Percentiles rank a stretch among this genome's conserved stretches.
These are phyloP conservation scores for Alloteropsis semialata DNA, from an alignment of 176 grass and related monocot genomes.

Conservation along the genomic window DNA sequence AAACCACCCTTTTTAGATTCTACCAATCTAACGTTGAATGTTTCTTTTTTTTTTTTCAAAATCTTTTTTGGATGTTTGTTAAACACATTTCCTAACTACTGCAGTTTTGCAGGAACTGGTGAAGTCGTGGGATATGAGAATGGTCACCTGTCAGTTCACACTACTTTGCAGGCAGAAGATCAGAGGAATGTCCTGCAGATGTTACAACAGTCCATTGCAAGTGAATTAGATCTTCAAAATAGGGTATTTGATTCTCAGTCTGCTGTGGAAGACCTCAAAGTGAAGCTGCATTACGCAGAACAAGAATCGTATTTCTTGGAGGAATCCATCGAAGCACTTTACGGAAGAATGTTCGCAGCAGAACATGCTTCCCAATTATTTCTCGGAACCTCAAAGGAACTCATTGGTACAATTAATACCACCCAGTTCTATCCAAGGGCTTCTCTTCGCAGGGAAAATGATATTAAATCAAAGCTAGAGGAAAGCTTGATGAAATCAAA, in stretches of 20 bases:
- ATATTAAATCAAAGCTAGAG: slow-evolving; percentile 23
- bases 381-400: slow-evolving; percentile 58
- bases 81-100: not conserved
- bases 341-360: slow-evolving; percentile 52
- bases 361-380: slow-evolving; percentile 61
- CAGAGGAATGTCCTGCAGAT: slow-evolving; percentile 61
- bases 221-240: slow-evolving; percentile 58
- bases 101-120: slow-evolving; percentile 30
- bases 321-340: slow-evolving; percentile 49
- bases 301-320: slow-evolving; percentile 52
- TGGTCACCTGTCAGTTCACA: slow-evolving; percentile 34
- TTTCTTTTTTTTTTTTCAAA: too few relatives aligned
- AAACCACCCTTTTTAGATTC: not conserved
- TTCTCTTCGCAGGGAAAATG: slow-evolving; percentile 21
- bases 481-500: slow-evolving; percentile 20
- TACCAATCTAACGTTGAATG: not conserved
- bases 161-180: slow-evolving; percentile 34
- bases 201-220: slow-evolving; percentile 73
- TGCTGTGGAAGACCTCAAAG: slow-evolving; percentile 48
- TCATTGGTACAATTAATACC: slow-evolving; percentile 38
- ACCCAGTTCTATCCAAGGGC: slow-evolving; percentile 25
- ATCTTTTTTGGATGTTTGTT: too few relatives aligned
- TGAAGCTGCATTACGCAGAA: slow-evolving; percentile 44
- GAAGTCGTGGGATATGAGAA: slow-evolving; percentile 37
- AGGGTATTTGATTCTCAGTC: slow-evolving; percentile 43